Base-by-base conservation (phyloP, 495 filamentous ascomycete genomes). In the Hypoxylon trugodes region DNA sequence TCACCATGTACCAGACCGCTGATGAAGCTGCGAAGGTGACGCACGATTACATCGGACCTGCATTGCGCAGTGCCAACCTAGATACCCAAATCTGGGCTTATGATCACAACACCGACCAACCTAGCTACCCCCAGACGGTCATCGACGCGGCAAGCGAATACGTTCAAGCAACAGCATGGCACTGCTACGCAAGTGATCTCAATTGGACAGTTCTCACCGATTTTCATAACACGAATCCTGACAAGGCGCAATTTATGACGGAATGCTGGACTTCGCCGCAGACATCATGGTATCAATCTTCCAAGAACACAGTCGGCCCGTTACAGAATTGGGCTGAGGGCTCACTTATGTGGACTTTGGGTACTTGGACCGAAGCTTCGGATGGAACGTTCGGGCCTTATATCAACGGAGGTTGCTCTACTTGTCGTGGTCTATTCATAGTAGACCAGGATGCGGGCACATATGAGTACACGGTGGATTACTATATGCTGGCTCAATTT, bases 401-500 rank as follows among this genome's bases (percentile, higher is more conserved):
- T 58, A 76, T 83, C n/a, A 66, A 76, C 4, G 79, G 79, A 12
- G 80, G 80, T 1, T 86, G 84, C 61, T 60, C 25, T 10, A 78
- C 67, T 4, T 86, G 84, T 63, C 74, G 73, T 6, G 84, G 84
- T 0, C 51, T 84, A 9, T 81, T 86, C 37, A 76, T 75, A 3
- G 75, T 84, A 10, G 75, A 79, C 61, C 32, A 68, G 28, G 21
- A 46, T 10, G 65, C 68, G 18, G 75, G 73, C 15, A 75, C 74
- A 6, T 84, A 84, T 57, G 73, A 71, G 4, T 75, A 77, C 33
- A 73, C 77, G 4, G 73, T 77, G 1, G 82, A 82, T 36, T 85
- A 85, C 67, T 85, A 85, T 48, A 82, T 82, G 76, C 76, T 86
- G 40, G 82, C 80, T 9, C 84, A 86, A 56, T 83, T 82, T 67